Base-by-base conservation (phyloP, 805 yeast species). In the Cyberlindnera veronae region DNA sequence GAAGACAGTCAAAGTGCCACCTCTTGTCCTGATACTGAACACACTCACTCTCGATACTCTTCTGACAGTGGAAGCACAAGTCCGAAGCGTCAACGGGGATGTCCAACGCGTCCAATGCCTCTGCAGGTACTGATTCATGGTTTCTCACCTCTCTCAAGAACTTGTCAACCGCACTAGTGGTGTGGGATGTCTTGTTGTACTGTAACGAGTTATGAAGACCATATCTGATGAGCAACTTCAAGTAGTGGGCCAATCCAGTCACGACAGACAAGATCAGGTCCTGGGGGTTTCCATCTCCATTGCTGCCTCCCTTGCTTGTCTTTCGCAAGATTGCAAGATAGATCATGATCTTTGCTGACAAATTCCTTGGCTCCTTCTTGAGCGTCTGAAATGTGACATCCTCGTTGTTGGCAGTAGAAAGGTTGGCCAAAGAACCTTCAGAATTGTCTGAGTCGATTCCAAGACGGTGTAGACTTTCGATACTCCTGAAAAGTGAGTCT, bases 191-290 rank as follows among this genome's bases (percentile, higher is more conserved):
- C 49, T 74, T 76, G 59, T 85, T 84, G 40, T 74, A 68, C 41
- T 75, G 80, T n/a, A 93, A 67, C 0, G 96, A 86, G 49, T 80
- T 79, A 43, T 79, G 75, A 30, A 93, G 71, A 0, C 96, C 93
- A 54, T 79, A 78, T 47, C 97, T 70, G 5, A 91, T 84, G 17
- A 93, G 67, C 6, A 91, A 69, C 60, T 93, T 93, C 53, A 93
- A 69, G 61, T 89, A 91, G 59, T 93, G 98, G 0, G 99, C 97
- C 51, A 91, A 68, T 0, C 95, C 89, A 1, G 96, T 87, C 5
- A 90, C 90, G 10, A 90, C 78, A 0, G 91, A 77, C 50, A 93
- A 71, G 29, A 91, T 62, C 32, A 56, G 58, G 39, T 79, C 82
- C 4, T 84, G 81, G 0, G 89, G 77, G 29, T 75, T 64, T 8